These are phyloP conservation scores for Suillus hirtellus DNA, from an alignment of 768 basidiomycete species.

Conservation along the genomic window DNA sequence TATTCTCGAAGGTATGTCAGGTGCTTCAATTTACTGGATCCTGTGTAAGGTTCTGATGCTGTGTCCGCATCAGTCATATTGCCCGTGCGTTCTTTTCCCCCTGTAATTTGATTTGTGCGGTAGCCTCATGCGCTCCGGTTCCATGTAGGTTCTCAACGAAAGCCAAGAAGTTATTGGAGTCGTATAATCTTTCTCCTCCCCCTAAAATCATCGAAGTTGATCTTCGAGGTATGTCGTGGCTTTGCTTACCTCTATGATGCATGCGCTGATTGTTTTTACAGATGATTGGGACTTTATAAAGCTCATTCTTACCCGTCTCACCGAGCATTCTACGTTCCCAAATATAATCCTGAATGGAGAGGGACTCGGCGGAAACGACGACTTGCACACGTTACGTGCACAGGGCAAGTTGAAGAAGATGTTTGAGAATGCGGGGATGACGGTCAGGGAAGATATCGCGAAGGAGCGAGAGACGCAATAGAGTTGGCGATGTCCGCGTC, in stretches of 20 bases:
- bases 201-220: slow-evolving; percentile 79
- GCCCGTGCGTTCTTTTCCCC: slow-evolving; percentile 55
- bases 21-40: slow-evolving; percentile 1
- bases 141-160: slow-evolving; percentile 29
- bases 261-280: slow-evolving; percentile 24
- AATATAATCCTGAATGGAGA: slow-evolving; percentile 67
- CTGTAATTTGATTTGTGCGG: background rate
- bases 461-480: slow-evolving; percentile 9
- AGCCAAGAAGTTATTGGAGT: slow-evolving; percentile 50
- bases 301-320: slow-evolving; percentile 62
- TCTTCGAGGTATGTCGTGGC: slow-evolving; percentile 49
- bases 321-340: slow-evolving; percentile 69
- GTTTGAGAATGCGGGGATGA: slow-evolving; percentile 50
- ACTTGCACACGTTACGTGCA: slow-evolving; percentile 48
- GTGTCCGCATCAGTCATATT: slow-evolving; percentile 58
- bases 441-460: slow-evolving; percentile 26
- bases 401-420: slow-evolving; percentile 42
- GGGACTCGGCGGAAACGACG: slow-evolving; percentile 68
- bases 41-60: background rate
- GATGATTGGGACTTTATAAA: slow-evolving; percentile 68
- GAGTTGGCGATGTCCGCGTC: background rate
- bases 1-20: slow-evolving; percentile 75
- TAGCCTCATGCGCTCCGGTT: background rate
- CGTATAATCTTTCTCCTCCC: slow-evolving; percentile 59
- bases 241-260: background rate